Evolutionary conservation across 2,329 filamentous ascomycete species (phyloP), one percentile per base, ranked within the genome.

Genomic region (Fusarium goolgardi): DNA sequence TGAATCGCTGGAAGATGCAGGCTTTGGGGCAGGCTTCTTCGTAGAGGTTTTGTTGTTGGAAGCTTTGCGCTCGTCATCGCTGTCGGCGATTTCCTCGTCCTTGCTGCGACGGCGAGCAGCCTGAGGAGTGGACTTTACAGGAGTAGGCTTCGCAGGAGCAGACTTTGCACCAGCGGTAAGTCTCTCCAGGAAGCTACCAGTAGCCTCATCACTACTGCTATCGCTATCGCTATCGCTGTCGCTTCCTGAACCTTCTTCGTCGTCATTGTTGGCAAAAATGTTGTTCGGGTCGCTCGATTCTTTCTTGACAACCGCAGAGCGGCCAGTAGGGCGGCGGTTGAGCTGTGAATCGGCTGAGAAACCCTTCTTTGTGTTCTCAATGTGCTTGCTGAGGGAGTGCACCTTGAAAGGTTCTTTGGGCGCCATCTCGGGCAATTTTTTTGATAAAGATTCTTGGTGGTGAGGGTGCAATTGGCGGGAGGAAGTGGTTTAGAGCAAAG

Each of bases 31-130:
- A 50, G 62, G 20, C 21, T 71, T 71, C 52, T 70, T 71, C 10
- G 35, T 9, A 20, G 62, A 15, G n/a, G 60, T 32, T 32, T 63
- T 69, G 34, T 74, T 76, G 32, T 72, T 65, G 20, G 74, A 64
- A 37, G 75, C 65, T 46, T 74, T 75, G 55, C 77, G 77, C 62
- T 81, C 80, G 70, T 69, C 77, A 69, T 82, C 79, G 70, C 80
- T 82, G 58, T 82, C 80, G 71, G 79, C 79, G 60, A 82, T 81
- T 63, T 81, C 80, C 23, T 79, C 77, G 43, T 76, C 63, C 66
- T 77, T 77, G 73, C 67, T 73, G 59, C 72, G 75, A 55, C 73
- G 75, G 35, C 59, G 67, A 45, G 66, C 40, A 52, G 67, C 46
- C 18, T 43, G 61, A 41, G 55, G 62, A 44, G 55, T 57, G 52